Evolutionary conservation across 768 basidiomycete species (phyloP), one percentile per base, ranked within the genome.

Genomic region (Suillus hirtellus): DNA sequence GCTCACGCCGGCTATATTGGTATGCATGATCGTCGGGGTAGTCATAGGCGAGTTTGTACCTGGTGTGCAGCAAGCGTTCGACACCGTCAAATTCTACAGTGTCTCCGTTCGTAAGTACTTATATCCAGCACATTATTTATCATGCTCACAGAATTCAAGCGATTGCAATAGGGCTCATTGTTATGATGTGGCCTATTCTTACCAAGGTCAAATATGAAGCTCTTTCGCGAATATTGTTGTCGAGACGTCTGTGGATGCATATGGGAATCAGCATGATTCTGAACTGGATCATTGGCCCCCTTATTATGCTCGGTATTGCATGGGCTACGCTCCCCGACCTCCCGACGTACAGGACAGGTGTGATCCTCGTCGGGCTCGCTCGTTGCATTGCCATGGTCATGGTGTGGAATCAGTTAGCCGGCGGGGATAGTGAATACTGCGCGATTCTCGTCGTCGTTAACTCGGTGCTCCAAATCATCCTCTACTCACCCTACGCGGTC

Each of bases 131-230:
- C 10, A 1, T 49, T 8, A 40, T 43, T 31, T 19, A 61, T 21
- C 6, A 11, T 42, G 19, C 38, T 21, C 27, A 17, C 24, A 60
- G 38, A n/a, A 21, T 40, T 37, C 43, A 31, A 94, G 92, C 92
- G 1, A 91, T 94, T 53, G 88, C 88, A 17, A 79, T 93, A 47
- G 93, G 92, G 1, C 83, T 95, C 43, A 84, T 94, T 19, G 78
- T 93, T 59, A 95, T 95, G 86, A 94, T 94, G 89, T 93, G 90
- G 89, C 93, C 92, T 2, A 83, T 88, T 43, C 82, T 89, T 60
- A 86, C 87, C 52, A 88, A 87, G 75, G 88, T 93, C 11, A 88
- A 89, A 70, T 94, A 91, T 72, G 93, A 94, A 72, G 71, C 76
- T 1, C 80, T 95, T 1, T 87, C 87, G 0, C 63, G 70, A 11